Conservation (phyloP, 306 rosid species). For the Pterocarpus macrocarpus region DNA sequence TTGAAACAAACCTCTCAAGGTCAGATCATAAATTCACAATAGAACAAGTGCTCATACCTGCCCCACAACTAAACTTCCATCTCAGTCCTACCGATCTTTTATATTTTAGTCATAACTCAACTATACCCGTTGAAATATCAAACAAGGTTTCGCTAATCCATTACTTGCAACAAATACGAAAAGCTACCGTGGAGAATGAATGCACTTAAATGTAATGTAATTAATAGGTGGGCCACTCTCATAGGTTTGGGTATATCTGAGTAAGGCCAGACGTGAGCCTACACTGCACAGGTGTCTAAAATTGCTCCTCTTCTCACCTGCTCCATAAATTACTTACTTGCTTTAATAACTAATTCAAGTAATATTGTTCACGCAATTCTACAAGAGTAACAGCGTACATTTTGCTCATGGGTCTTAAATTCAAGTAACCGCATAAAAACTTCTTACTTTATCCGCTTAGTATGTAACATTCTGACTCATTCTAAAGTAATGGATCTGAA, state of each 20-base stretch:
- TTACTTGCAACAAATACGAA: slow-evolving; percentile 17
- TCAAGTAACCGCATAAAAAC: background rate
- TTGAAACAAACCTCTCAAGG: slow-evolving; percentile 2
- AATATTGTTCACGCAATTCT: background rate
- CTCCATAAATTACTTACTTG: background rate
- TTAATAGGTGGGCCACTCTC: background rate
- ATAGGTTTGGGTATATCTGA: no score
- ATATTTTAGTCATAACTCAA: background rate
- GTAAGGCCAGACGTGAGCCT: background rate
- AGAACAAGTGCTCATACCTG: slow-evolving; percentile 32
- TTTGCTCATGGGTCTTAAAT: background rate
- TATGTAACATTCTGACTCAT: background rate
- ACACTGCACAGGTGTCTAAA: background rate
- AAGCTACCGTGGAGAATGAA: background rate
- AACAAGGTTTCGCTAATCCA: background rate
- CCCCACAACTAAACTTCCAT: slow-evolving; percentile 5
- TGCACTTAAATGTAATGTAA: background rate
- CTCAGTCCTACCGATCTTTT: background rate
- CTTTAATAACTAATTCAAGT: slow-evolving; percentile 1
- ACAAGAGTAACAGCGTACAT: background rate
- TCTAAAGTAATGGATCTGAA: slow-evolving; percentile 10
- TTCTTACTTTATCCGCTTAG: slow-evolving; percentile 2
- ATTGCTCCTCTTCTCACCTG: background rate
- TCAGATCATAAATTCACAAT: background rate
- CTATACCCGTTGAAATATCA: background rate